These are phyloP conservation scores for Phytophthora cryptogea DNA, from an alignment of 352 stramenopile genomes.

Conservation along the genomic window DNA sequence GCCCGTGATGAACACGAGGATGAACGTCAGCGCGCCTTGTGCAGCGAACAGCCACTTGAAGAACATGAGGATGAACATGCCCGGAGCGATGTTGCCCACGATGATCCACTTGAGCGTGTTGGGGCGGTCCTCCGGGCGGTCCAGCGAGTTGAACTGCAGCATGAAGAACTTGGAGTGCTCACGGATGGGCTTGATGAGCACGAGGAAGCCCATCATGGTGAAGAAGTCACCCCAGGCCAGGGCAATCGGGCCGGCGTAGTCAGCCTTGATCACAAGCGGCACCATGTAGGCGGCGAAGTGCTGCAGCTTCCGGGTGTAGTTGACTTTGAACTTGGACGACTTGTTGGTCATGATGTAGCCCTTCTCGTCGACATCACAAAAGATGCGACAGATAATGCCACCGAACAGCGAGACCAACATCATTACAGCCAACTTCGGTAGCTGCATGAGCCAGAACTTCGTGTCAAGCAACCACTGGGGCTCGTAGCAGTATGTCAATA, in stretches of 20 bases:
- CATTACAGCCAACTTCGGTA: conserved; percentile 77
- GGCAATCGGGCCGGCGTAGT: conserved; percentile 60
- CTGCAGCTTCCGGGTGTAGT: conserved; percentile 89
- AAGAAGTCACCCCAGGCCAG: conserved; percentile 86
- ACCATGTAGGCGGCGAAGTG: conserved; percentile 86
- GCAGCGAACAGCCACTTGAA: conserved; percentile 85
- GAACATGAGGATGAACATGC: conserved; percentile 85
- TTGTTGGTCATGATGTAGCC: conserved; percentile 89
- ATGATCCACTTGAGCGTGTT: conserved; percentile 90
- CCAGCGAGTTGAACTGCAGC: conserved; percentile 90
- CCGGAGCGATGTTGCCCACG: conserved; percentile 59
- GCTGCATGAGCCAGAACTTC: conserved; percentile 66
- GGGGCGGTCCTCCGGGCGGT: conserved; percentile 81
- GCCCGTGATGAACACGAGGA: conserved; percentile 83
- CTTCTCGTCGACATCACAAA: conserved; percentile 78
- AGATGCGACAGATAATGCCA: conserved; percentile 75
- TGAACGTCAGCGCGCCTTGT: conserved; percentile 62
- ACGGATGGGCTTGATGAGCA: conserved; percentile 85
- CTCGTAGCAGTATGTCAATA: conserved; percentile 65
- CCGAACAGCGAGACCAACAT: conserved; percentile 72
- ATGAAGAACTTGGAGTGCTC: conserved; percentile 86
- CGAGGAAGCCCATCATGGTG: conserved; percentile 79
- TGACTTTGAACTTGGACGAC: conserved; percentile 86
- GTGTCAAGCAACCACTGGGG: conserved; percentile 50
- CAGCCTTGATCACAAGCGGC: conserved; percentile 73